These are phyloP conservation scores for Aspergillus bridgeri DNA, from an alignment of 495 filamentous ascomycete species.

Conservation along the genomic window DNA sequence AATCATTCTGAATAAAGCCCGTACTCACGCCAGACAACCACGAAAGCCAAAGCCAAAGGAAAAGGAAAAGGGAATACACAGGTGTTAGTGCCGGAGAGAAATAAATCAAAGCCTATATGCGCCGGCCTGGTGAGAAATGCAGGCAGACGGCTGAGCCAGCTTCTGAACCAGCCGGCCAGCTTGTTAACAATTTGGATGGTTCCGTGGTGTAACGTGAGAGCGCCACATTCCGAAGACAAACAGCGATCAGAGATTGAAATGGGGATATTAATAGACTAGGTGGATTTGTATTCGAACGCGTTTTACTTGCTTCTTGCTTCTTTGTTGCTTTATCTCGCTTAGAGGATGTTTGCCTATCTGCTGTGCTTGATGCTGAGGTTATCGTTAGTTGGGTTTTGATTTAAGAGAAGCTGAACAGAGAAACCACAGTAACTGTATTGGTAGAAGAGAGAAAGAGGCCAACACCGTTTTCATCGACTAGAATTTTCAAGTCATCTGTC, in stretches of 20 bases:
- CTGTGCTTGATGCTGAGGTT: not conserved
- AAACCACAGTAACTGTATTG: too few relatives aligned
- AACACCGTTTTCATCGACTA: not conserved
- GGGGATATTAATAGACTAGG: not conserved
- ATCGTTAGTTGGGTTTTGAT: not conserved
- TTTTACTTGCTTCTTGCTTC: not conserved
- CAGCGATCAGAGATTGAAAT: not conserved
- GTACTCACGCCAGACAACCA: not conserved
- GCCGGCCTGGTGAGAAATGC: not conserved
- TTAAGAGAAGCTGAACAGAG: too few relatives aligned
- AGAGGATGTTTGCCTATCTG: not conserved
- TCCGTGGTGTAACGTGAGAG: not conserved
- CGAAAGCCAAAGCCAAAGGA: not conserved
- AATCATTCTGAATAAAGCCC: not conserved
- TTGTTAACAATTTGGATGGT: not conserved
- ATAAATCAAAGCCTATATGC: not conserved
- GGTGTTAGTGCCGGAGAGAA: not conserved
- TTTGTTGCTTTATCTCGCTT: not conserved
- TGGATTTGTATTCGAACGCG: not conserved
- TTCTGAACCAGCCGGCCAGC: not conserved
- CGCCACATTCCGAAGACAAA: not conserved
- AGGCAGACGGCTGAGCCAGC: not conserved
- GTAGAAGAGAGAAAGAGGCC: too few relatives aligned
- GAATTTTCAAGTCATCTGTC: not conserved
- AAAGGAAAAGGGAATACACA: not conserved